phyloP scores from a whole-genome alignment of 331 rosid species.

The Telfairia occidentalis region DNA sequence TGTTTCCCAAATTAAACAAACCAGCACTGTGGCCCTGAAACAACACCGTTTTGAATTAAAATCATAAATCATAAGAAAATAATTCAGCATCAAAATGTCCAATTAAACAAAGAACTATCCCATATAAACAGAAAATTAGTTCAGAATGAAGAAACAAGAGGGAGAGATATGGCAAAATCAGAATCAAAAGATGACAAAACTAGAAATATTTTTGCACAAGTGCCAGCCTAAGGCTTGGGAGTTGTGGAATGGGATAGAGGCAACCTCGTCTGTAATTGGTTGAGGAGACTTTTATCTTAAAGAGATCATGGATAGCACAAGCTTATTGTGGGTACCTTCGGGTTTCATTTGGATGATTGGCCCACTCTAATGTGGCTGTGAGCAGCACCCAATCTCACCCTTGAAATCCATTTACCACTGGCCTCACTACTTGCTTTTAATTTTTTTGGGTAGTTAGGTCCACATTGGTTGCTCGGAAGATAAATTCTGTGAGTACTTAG shows the following conservation, averaged over 20 bases:
- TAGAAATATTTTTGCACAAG: background rate
- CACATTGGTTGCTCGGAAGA: background rate
- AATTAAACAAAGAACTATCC: background rate
- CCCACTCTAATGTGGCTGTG: background rate
- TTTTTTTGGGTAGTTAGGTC: background rate
- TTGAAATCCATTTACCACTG: background rate
- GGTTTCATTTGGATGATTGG: background rate
- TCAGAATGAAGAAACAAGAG: background rate
- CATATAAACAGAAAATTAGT: background rate
- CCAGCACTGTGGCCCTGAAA: conserved; percentile 90
- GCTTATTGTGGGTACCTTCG: background rate
- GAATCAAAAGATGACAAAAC: background rate
- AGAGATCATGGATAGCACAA: background rate
- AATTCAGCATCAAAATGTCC: background rate
- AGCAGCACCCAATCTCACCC: background rate
- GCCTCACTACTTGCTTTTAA: background rate
- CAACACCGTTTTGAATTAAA: conserved; percentile 1
- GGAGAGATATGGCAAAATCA: background rate
- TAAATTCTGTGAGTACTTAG: background rate
- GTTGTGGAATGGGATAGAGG: background rate
- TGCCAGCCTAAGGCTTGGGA: background rate
- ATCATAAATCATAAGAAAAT: background rate
- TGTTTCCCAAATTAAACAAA: conserved; percentile 87
- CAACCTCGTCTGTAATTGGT: background rate
- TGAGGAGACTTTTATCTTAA: background rate